Conservation (phyloP, 441 rosid genomes). For the Pelargonium australe region DNA sequence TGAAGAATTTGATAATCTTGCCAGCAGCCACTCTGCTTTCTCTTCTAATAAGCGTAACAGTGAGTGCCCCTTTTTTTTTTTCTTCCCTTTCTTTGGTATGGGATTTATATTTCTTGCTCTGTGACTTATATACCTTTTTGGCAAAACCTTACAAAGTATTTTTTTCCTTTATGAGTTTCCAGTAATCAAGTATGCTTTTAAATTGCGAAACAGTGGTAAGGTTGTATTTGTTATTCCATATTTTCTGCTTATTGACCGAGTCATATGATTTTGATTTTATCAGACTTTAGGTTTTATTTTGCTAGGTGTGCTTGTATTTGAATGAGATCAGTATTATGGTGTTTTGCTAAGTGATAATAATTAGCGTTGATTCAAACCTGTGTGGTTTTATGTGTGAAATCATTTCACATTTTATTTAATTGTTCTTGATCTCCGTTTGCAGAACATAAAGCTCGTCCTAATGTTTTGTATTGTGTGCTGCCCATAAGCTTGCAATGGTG, state of each 20-base stretch:
- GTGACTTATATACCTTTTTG: not conserved
- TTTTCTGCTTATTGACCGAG: not conserved
- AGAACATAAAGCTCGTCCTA: not conserved
- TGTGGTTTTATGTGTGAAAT: not conserved
- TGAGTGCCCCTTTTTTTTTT: conserved; percentile 27
- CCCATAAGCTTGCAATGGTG: not conserved
- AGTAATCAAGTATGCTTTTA: not conserved
- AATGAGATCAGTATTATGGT: not conserved
- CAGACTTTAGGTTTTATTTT: not conserved
- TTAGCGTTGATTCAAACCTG: too few species aligned
- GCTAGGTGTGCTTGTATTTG: not conserved
- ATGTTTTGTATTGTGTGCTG: not conserved
- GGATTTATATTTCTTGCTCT: not conserved
- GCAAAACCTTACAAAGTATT: too few species aligned
- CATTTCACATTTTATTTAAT: not conserved
- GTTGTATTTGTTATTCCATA: not conserved
- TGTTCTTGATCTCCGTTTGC: not conserved
- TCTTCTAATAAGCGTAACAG: conserved; percentile 53
- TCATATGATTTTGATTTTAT: not conserved
- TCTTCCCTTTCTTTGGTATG: not conserved
- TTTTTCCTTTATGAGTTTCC: too few species aligned
- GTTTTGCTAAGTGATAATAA: too few species aligned
- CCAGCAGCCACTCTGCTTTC: conserved; percentile 33
- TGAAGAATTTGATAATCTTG: conserved; percentile 40
- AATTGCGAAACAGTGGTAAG: not conserved